Evolutionary conservation across 2,329 filamentous ascomycete species (phyloP), one percentile per base, ranked within the genome.

Genomic region (Oidium heveae): DNA sequence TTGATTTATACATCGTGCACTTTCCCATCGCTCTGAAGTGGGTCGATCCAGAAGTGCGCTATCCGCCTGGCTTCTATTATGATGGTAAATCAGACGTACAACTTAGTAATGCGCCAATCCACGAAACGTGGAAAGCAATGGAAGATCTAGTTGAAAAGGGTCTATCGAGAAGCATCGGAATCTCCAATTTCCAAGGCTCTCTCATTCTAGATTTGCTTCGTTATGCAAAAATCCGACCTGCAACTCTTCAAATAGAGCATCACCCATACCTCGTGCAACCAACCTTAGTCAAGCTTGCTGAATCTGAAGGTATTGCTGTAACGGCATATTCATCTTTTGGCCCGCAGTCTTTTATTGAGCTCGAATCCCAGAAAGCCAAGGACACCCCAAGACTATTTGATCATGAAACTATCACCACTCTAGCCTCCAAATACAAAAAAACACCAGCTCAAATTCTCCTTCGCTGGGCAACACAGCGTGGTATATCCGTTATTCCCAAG

Each of bases 1-100:
- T 94, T 68, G 86, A 94, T 68, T 77, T 93, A 60, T 94, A 81
- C 76, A 73, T 89, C 63, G 79, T 93, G 63, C 87, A 94, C 73
- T 94, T 91, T 76, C 86, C 87, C 60, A 78, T 91, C 59, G 77
- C 87, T 43, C 75, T 94, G 62, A 83, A 86, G 71, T 93, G 84
- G 68, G 82, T 93, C 63, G 83, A 87, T 70, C 86, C 86, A 41
- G 70, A 72, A 16, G 80, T 81, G 56, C 80, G 82, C 66, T 88
- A 89, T 73, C 85, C 85, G 22, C 85, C 85, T 44, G 79, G 82
- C 63, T 89, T 84, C 82, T 72, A 74, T 67, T 77, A 77, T 67
- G 79, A 81, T 56, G 78, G 73, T 63, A 70, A 75, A 60, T 70
- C 70, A 59, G 74, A 77, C 68, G 69, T 86, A 63, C 72, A 76